These are phyloP conservation scores for Puccinia coronata DNA, from an alignment of 1,284 basidiomycete genomes.

Conservation along the genomic window DNA sequence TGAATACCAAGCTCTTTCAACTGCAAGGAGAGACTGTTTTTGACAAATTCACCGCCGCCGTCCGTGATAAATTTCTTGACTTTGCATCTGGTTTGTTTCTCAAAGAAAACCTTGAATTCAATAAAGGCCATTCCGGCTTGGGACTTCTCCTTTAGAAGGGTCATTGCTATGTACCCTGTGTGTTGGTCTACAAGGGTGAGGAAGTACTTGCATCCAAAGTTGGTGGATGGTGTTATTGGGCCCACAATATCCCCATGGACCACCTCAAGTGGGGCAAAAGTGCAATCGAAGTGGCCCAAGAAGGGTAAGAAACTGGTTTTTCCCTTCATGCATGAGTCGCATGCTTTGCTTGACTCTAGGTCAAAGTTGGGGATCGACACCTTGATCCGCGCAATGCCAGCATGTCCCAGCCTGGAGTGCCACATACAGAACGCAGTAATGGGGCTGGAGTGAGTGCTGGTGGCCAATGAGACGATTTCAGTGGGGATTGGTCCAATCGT, in stretches of 20 bases:
- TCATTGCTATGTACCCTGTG: not conserved
- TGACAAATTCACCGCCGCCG: too few relatives aligned
- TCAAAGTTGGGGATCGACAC: not conserved
- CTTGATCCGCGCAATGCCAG: not conserved
- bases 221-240: not conserved
- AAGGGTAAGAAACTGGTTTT: not conserved
- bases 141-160: not conserved
- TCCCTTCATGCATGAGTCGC: not conserved
- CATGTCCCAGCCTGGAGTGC: not conserved
- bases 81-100: not conserved
- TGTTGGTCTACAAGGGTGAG: too few relatives aligned
- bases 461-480: not conserved
- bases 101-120: not conserved
- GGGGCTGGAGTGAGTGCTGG: not conserved
- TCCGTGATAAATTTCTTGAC: constrained; percentile 1
- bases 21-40: too few relatives aligned
- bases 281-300: not conserved
- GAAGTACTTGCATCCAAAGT: not conserved
- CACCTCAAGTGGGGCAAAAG: not conserved
- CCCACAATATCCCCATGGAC: constrained; percentile 7
- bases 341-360: not conserved
- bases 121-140: not conserved
- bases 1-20: too few relatives aligned
- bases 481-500: not conserved
- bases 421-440: not conserved